These are phyloP conservation scores for Penicillium sclerotigenum DNA, from an alignment of 2,329 filamentous ascomycete genomes.

Conservation along the genomic window DNA sequence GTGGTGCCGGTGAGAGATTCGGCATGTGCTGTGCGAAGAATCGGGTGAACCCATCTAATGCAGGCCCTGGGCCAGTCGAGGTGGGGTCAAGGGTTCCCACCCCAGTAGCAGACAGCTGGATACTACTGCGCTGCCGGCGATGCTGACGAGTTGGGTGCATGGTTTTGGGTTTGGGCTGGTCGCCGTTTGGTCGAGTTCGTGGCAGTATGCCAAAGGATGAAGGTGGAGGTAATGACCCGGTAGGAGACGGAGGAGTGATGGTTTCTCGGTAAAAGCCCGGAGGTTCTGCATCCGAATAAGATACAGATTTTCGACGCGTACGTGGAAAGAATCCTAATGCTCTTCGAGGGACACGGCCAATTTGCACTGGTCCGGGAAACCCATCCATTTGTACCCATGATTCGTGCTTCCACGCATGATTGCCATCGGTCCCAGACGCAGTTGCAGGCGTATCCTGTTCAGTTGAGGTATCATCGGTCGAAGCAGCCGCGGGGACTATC, in stretches of 20 bases:
- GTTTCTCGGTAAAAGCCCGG: constrained; percentile 32
- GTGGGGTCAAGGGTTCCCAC: constrained; percentile 74
- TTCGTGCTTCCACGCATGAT: constrained; percentile 77
- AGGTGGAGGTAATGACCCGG: constrained; percentile 27
- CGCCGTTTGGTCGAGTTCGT: constrained; percentile 28
- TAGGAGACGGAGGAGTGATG: constrained; percentile 26
- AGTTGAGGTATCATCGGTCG: constrained; percentile 4
- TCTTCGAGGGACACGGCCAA: constrained; percentile 76
- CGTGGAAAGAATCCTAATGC: constrained; percentile 89
- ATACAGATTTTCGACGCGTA: constrained; percentile 74
- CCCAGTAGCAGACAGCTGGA: constrained; percentile 76
- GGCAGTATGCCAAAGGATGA: constrained; percentile 27
- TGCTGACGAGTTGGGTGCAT: constrained; percentile 30
- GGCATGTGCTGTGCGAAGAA: constrained; percentile 83
- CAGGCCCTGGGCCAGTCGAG: constrained; percentile 60
- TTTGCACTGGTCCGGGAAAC: constrained; percentile 69
- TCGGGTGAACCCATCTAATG: constrained; percentile 77
- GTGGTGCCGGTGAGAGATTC: constrained; percentile 62
- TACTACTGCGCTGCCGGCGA: constrained; percentile 40
- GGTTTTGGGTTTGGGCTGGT: constrained; percentile 32
- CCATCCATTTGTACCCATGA: constrained; percentile 82
- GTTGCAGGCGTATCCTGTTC: constrained; percentile 10
- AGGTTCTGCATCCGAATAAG: constrained; percentile 59
- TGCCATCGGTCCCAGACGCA: constrained; percentile 50
- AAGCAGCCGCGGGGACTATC: constrained; percentile 26